A percentile compares a stretch with the other conserved stretches of the same genome.
These are phyloP conservation scores for Penicillium sp. DNA, from an alignment of 2,329 filamentous ascomycete genomes.

Conservation along the genomic window DNA sequence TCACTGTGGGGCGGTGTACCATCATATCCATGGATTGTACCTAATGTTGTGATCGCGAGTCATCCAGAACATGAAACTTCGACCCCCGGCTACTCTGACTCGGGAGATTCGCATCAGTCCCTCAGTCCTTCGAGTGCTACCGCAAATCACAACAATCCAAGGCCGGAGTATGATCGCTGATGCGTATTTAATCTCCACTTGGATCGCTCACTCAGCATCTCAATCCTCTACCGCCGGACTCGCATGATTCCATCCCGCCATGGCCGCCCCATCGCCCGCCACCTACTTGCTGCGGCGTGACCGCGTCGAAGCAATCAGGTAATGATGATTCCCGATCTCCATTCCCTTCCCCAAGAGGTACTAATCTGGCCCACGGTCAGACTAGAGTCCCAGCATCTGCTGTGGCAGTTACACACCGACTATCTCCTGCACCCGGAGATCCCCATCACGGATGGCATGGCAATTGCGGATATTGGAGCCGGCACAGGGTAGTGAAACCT, in stretches of 20 bases:
- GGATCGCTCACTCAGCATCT: too few relatives aligned
- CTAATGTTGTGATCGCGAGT: too few relatives aligned
- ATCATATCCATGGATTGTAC: too few relatives aligned
- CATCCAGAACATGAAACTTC: too few relatives aligned
- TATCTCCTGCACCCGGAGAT: slow-evolving; percentile 2
- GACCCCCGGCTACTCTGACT: too few relatives aligned
- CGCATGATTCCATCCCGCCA: neutral
- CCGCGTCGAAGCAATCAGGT: slow-evolving; percentile 3
- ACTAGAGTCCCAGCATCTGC: slow-evolving; percentile 2
- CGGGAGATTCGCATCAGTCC: too few relatives aligned
- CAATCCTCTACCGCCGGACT: too few relatives aligned
- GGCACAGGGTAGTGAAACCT: slow-evolving; percentile 3
- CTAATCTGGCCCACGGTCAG: neutral
- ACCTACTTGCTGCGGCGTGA: slow-evolving; percentile 1
- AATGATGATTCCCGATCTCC: neutral
- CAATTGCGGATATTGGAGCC: slow-evolving; percentile 5
- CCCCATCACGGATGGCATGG: slow-evolving; percentile 2
- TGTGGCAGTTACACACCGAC: slow-evolving; percentile 1
- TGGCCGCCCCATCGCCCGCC: neutral
- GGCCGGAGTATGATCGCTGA: too few relatives aligned
- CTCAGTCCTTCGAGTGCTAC: too few relatives aligned
- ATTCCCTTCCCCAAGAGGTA: neutral
- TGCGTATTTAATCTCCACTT: too few relatives aligned
- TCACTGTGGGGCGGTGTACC: too few relatives aligned
- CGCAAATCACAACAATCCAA: too few relatives aligned